Conservation (phyloP, 495 filamentous ascomycete species). For the Penicillium alfredii region DNA sequence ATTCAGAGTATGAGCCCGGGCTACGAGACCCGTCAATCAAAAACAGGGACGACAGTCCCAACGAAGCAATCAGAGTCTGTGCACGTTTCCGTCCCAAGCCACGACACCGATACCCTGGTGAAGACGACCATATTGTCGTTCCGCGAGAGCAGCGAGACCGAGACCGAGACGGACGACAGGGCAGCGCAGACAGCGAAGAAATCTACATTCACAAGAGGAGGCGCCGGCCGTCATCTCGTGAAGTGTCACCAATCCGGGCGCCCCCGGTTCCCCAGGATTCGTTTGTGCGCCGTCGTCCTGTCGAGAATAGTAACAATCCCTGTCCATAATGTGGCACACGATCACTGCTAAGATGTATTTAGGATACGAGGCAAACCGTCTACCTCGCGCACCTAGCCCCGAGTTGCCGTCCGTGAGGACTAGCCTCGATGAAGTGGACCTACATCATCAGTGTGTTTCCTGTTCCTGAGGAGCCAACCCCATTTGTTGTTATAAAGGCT, state of each 20-base stretch:
- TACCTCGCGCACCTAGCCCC: constrained; percentile 34
- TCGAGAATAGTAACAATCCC: constrained; percentile 64
- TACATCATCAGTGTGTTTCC: constrained; percentile 44
- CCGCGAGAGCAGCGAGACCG: constrained; percentile 14
- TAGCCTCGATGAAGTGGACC: constrained; percentile 46
- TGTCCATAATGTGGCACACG: background rate
- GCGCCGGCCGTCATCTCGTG: constrained; percentile 30
- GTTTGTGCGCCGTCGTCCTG: constrained; percentile 78
- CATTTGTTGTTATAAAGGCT: background rate
- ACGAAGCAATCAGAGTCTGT: no score
- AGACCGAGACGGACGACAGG: constrained; percentile 11
- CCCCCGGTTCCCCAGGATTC: constrained; percentile 74
- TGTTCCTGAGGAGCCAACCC: constrained; percentile 1
- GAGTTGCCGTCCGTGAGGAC: constrained; percentile 23
- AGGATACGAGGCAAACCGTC: constrained; percentile 23
- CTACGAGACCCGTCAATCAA: no score
- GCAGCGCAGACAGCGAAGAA: constrained; percentile 26
- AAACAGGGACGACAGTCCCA: no score
- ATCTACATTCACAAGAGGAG: constrained; percentile 19
- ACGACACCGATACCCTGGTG: background rate
- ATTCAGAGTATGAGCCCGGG: no score
- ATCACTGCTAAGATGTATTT: constrained; percentile 5
- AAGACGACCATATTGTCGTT: constrained; percentile 16
- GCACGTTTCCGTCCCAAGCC: constrained; percentile 6
- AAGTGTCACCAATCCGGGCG: constrained; percentile 50